phyloP scores from a whole-genome alignment of 805 yeast species.

The Schizosaccharomyces japonicus region DNA sequence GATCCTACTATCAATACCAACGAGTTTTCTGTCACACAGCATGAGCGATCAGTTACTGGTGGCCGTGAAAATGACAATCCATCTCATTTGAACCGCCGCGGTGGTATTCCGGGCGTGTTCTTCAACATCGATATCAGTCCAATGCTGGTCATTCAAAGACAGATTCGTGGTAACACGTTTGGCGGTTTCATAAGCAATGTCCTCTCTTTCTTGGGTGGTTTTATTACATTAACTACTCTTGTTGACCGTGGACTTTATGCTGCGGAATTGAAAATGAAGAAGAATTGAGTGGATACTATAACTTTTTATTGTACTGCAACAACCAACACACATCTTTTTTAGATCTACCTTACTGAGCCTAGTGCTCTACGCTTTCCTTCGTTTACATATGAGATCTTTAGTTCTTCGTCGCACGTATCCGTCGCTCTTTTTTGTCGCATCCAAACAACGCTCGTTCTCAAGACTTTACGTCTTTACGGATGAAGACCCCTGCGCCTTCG shows the following conservation, averaged over 20 bases:
- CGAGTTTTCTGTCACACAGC: slow-evolving; percentile 72
- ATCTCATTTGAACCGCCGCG: slow-evolving; percentile 41
- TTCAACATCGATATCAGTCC: slow-evolving; percentile 83
- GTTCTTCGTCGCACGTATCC: no score
- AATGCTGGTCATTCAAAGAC: slow-evolving; percentile 66
- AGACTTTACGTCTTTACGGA: no score
- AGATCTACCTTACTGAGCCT: no score
- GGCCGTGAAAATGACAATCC: slow-evolving; percentile 85
- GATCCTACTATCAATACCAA: slow-evolving; percentile 38
- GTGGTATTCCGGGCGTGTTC: slow-evolving; percentile 80
- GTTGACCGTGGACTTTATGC: slow-evolving; percentile 73
- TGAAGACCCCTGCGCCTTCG: no score
- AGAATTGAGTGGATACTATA: slow-evolving; percentile 22
- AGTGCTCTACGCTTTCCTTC: no score
- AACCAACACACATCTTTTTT: no score
- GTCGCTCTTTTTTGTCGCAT: no score
- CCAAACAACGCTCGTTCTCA: no score
- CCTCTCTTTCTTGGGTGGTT: slow-evolving; percentile 79
- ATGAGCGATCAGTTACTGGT: slow-evolving; percentile 63
- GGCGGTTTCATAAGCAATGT: slow-evolving; percentile 62
- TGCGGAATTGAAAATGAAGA: slow-evolving; percentile 52
- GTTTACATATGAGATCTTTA: no score
- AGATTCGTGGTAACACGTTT: slow-evolving; percentile 48
- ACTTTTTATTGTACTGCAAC: no score
- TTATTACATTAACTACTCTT: slow-evolving; percentile 73